These are phyloP conservation scores for Neoscytalidium dimidiatum DNA, from an alignment of 2,329 filamentous ascomycete genomes.

Conservation along the genomic window DNA sequence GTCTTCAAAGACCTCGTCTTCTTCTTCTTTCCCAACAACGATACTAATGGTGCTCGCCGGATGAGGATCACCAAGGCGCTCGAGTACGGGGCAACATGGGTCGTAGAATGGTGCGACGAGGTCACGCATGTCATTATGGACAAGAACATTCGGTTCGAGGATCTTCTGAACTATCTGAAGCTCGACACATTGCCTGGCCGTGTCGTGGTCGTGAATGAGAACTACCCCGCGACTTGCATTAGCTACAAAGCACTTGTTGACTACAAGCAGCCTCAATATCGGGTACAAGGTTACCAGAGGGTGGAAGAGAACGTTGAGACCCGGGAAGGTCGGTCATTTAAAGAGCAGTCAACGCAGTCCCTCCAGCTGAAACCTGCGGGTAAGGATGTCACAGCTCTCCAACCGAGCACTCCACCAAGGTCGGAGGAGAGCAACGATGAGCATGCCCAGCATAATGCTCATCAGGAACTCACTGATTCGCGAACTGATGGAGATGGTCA, in stretches of 20 bases:
- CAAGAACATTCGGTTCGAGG: constrained; percentile 62
- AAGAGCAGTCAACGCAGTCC: constrained; percentile 36
- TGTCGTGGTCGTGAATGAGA: constrained; percentile 54
- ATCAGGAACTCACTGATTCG: neutral
- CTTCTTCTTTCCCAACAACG: constrained; percentile 76
- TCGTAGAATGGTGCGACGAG: constrained; percentile 53
- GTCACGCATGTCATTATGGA: constrained; percentile 79
- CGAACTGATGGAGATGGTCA: neutral
- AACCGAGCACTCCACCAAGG: constrained; percentile 41
- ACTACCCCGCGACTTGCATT: constrained; percentile 48
- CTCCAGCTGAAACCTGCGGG: constrained; percentile 53
- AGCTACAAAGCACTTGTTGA: constrained; percentile 47
- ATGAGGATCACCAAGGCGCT: constrained; percentile 68
- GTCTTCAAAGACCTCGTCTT: constrained; percentile 29
- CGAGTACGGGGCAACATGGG: constrained; percentile 75
- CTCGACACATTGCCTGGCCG: constrained; percentile 50
- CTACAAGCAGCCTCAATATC: constrained; percentile 60
- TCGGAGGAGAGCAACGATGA: constrained; percentile 35
- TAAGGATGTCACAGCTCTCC: constrained; percentile 41
- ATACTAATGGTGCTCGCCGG: constrained; percentile 66
- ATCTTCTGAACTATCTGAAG: constrained; percentile 62
- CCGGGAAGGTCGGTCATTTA: neutral
- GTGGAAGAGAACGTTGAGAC: too few relatives aligned
- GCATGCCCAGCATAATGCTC: neutral
- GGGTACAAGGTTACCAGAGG: constrained; percentile 53